Conservation (phyloP, 176 grass and related monocot genomes). For the Triticum timopheevii region DNA sequence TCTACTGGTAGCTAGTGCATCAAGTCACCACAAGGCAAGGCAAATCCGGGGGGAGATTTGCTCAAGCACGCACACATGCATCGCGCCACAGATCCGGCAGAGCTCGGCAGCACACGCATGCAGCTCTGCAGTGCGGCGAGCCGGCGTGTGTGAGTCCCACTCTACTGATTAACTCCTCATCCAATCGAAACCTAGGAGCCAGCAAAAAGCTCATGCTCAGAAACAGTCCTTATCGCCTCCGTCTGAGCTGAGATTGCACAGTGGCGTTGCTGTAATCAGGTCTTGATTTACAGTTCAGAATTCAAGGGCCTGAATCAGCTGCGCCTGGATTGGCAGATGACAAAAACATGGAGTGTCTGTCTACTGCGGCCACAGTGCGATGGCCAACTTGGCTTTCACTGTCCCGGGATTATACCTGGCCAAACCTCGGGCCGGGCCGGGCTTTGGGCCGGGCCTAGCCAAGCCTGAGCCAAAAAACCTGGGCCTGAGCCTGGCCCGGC, state of each 20-base stretch:
- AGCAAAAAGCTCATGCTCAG: background rate
- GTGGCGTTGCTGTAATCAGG: background rate
- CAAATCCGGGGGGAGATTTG: slow-evolving; percentile 39
- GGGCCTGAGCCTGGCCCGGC: too few relatives aligned
- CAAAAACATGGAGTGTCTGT: slow-evolving; percentile 3
- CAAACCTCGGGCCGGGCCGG: too few relatives aligned
- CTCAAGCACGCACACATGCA: slow-evolving; percentile 11
- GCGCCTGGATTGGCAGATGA: slow-evolving; percentile 1
- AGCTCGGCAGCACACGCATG: background rate
- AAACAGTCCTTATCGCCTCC: background rate
- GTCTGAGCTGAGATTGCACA: background rate
- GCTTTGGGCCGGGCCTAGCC: too few relatives aligned
- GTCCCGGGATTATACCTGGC: background rate
- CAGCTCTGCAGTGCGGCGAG: background rate
- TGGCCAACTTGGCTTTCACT: slow-evolving; percentile 2
- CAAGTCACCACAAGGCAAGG: background rate
- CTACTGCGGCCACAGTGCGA: background rate
- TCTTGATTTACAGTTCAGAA: background rate
- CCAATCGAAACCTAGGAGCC: slow-evolving; percentile 29
- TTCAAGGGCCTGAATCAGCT: background rate
- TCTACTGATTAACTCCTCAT: background rate
- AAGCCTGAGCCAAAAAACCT: too few relatives aligned
- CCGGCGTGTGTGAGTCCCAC: slow-evolving; percentile 2
- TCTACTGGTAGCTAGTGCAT: slow-evolving; percentile 14
- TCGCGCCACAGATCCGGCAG: slow-evolving; percentile 14